Evolutionary conservation across 2,329 filamentous ascomycete genomes (phyloP).

Genomic region (Periconia sp.): DNA sequence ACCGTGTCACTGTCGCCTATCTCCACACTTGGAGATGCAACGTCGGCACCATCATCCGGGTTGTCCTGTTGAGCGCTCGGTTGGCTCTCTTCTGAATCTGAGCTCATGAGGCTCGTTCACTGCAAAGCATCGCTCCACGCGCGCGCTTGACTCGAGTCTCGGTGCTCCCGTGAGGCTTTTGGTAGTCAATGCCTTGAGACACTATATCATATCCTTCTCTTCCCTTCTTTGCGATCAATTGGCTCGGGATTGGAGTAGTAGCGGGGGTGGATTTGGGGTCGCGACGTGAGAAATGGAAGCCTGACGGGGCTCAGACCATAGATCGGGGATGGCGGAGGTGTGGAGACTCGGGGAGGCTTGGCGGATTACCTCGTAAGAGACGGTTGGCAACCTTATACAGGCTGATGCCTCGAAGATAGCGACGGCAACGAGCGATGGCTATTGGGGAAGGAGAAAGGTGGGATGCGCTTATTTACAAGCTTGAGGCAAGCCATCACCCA

Average conservation of each 20-base stretch:
- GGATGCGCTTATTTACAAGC: no score
- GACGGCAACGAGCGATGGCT: no score
- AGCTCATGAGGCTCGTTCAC: constrained; percentile 65
- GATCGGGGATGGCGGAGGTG: neutral
- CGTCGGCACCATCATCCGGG: constrained; percentile 15
- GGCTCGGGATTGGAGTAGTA: no score
- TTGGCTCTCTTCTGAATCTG: constrained; percentile 64
- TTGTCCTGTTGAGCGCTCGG: constrained; percentile 62
- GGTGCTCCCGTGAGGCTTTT: constrained; percentile 3
- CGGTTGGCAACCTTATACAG: no score
- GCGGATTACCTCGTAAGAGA: no score
- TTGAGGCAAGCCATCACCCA: no score
- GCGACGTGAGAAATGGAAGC: neutral
- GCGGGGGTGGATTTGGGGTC: no score
- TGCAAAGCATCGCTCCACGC: constrained; percentile 56
- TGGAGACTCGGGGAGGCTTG: no score
- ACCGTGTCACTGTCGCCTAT: neutral
- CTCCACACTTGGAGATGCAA: neutral
- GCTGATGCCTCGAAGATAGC: no score
- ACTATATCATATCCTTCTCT: no score
- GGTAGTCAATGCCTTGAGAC: neutral
- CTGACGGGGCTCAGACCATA: neutral
- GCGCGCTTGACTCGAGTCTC: constrained; percentile 9
- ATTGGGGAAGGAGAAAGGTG: no score
- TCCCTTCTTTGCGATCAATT: neutral